Base-by-base conservation (phyloP, 2,329 filamentous ascomycete species). In the Alternaria hordeiaustralica region DNA sequence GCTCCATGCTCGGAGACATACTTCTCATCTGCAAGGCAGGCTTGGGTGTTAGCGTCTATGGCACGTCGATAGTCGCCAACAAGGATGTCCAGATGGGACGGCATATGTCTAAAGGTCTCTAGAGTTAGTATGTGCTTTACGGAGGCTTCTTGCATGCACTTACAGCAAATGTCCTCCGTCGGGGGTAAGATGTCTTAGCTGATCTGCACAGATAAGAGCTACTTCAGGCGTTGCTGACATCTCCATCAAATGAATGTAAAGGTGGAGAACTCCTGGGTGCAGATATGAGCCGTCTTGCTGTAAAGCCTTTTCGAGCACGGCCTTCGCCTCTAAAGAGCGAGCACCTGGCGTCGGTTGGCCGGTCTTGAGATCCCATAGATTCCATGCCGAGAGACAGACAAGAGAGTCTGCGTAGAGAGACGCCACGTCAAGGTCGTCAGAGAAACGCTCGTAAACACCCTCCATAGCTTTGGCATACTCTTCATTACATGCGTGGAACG, bases 211-310 rank as follows among this genome's bases (percentile, higher is more conserved):
- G 0, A 85, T 81, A 15, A 92, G 76, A 1, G 89, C 91, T 2
- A 79, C 75, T 74, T 92, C 91, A 0, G 91, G 91, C 0, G 82
- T 84, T 0, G 83, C 80, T 0, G 90, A 93, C 91, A 93, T 93
- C 73, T 94, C 91, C 84, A 92, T 91, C 4, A 92, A 85, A 70
- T 93, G 91, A 43, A 93, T 91, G 76, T 94, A 94, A 30, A 93
- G 80, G 75, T 94, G 92, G 6, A 93, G 82, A 0, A 94, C 78
- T 0, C 91, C 92, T 0, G 92, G 89, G 71, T 96, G 92, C 7
- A 81, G 69, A 4, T 82, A 75, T 1, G 83, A 86, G 15, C 82
- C 83, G 2, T 83, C 76, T 3, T 83, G 81, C 2, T 78, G 72
- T 18, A 94, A 79, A 0, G 88, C 88, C 4, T 75, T 79, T 30